These are phyloP conservation scores for Tuber brumale DNA, from an alignment of 495 filamentous ascomycete genomes.

Conservation along the genomic window DNA sequence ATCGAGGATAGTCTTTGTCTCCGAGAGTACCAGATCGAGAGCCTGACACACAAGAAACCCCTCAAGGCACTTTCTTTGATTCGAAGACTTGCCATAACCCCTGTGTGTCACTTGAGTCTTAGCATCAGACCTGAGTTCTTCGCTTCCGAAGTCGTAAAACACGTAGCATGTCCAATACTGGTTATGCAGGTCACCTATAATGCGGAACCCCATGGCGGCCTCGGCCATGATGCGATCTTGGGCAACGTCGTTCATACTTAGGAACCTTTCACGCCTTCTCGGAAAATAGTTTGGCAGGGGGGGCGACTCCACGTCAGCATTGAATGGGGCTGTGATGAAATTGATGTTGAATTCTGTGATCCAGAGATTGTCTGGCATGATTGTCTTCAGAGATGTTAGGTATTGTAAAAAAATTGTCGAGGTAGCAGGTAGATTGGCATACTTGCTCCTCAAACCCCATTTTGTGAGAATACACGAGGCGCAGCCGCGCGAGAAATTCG, in stretches of 20 bases:
- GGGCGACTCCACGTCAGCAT: neutral
- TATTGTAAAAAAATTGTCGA: neutral
- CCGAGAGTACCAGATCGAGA: neutral
- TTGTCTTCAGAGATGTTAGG: neutral
- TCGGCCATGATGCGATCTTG: neutral
- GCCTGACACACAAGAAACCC: neutral
- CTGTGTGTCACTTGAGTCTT: neutral
- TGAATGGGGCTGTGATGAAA: neutral
- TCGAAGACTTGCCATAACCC: neutral
- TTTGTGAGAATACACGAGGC: neutral
- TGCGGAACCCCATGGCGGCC: neutral
- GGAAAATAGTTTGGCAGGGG: neutral
- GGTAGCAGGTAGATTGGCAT: neutral
- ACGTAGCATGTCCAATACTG: constrained; percentile 3
- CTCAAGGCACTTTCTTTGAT: constrained; percentile 5
- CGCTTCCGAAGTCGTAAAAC: constrained; percentile 1
- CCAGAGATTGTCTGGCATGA: constrained; percentile 8
- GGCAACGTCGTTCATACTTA: neutral
- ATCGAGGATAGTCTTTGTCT: neutral
- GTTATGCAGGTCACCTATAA: constrained; percentile 1
- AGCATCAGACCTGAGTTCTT: neutral
- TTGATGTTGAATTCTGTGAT: constrained; percentile 4
- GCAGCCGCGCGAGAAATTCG: neutral
- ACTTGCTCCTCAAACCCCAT: neutral
- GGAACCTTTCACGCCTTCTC: neutral